A percentile compares a stretch with the other conserved stretches of the same genome.
These are phyloP conservation scores for Linum trigynum DNA, from an alignment of 345 rosid species.

Conservation along the genomic window DNA sequence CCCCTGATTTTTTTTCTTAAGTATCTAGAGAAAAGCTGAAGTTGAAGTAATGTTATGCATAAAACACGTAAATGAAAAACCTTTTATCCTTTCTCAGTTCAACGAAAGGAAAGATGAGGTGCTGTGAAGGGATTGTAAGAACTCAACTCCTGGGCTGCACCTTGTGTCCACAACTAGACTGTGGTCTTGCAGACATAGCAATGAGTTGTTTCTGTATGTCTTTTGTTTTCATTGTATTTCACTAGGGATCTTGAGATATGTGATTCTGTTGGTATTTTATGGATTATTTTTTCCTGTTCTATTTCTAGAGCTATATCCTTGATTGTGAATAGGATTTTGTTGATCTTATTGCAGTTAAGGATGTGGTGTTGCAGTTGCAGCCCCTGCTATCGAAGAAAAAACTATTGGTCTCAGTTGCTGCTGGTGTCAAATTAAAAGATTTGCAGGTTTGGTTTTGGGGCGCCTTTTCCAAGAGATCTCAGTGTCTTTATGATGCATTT, in stretches of 20 bases:
- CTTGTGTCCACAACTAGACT: no score
- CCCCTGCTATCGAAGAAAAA: constrained; percentile 52
- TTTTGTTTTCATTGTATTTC: background rate
- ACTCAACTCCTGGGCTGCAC: no score
- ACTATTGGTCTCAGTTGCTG: constrained; percentile 88
- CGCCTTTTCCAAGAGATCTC: background rate
- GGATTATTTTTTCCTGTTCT: background rate
- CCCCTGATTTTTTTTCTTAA: no score
- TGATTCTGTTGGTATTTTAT: background rate
- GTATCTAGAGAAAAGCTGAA: no score
- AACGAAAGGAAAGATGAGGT: background rate
- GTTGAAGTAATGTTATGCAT: no score
- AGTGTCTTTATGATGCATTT: background rate
- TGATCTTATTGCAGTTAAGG: constrained; percentile 37
- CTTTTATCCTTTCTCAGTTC: background rate
- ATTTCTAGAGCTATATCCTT: background rate
- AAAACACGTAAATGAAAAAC: no score
- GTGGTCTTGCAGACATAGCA: no score
- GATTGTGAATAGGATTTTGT: background rate
- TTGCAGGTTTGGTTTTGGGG: constrained; percentile 45
- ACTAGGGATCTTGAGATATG: background rate
- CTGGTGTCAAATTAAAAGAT: constrained; percentile 73
- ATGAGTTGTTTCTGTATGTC: no score
- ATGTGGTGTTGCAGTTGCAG: constrained; percentile 48
- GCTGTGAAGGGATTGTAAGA: no score